These are phyloP conservation scores for Schizophyllum amplum DNA, from an alignment of 1,284 basidiomycete genomes.

Conservation along the genomic window DNA sequence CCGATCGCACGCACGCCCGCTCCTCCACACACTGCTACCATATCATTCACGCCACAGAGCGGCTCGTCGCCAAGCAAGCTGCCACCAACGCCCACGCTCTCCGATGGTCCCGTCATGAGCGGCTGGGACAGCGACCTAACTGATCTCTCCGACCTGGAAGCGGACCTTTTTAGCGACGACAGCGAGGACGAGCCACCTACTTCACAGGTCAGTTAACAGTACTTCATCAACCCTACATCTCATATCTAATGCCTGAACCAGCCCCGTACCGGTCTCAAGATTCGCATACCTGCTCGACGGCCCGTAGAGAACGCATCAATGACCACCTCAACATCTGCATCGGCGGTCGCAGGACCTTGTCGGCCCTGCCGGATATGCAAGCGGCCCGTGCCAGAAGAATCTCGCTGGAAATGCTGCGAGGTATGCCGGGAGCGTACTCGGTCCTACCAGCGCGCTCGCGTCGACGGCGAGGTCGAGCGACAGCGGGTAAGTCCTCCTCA, in stretches of 20 bases:
- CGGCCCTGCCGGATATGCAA: conserved; percentile 15
- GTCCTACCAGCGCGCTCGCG: conserved; percentile 17
- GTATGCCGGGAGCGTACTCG: conserved; percentile 25
- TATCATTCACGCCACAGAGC: no score
- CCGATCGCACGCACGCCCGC: no score
- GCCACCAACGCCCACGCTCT: no score
- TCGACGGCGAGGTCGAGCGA: neutral
- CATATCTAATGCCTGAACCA: no score
- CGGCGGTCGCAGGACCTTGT: conserved; percentile 1
- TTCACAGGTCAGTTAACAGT: neutral
- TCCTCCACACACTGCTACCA: no score
- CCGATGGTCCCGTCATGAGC: neutral
- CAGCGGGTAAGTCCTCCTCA: neutral
- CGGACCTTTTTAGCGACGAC: conserved; percentile 6
- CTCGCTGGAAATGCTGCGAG: conserved; percentile 28
- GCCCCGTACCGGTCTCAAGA: conserved; percentile 10
- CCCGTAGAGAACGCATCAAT: neutral
- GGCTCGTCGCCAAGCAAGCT: no score
- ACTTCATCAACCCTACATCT: neutral
- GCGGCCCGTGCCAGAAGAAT: conserved; percentile 16
- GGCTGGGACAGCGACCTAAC: conserved; percentile 25
- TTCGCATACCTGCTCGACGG: conserved; percentile 11
- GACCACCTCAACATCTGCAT: conserved; percentile 17
- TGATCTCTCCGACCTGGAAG: conserved; percentile 11
- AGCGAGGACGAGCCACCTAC: conserved; percentile 2